Evolutionary conservation across 768 basidiomycete genomes (phyloP), one percentile per base, ranked within the genome.

Genomic region (Chlorophyllum brunneum): DNA sequence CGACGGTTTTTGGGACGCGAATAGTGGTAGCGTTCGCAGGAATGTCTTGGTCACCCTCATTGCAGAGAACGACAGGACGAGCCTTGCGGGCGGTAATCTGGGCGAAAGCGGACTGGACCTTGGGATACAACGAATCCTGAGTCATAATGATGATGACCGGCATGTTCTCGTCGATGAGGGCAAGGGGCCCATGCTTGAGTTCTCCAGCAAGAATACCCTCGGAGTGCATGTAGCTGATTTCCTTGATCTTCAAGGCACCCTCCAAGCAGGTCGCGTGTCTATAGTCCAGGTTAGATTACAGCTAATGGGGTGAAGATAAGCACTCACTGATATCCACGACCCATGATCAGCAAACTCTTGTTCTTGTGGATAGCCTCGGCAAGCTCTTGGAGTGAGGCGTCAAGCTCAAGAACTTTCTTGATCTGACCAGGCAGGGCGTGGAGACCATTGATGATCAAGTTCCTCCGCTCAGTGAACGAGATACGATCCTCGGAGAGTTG

Each of bases 91-190:
- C 95, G 3, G 93, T 95, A 69, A 99, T 95, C 72, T 99, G 97
- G 23, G 93, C 74, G 60, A 97, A 92, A 33, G 97, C 97, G 6
- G 87, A 89, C 64, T 98, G 94, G 39, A 98, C 95, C 77, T 99
- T 98, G 64, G 95, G 93, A 73, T 98, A 98, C 22, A 98, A 76
- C 38, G 94, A 97, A 71, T 99, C 97, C 59, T 91, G 88, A 24
- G 97, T 99, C 97, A 99, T 99, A 73, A 99, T 84, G 72, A 99
- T 92, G 75, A 98, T 98, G 60, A 98, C 92, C 36, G 93, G 83
- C 89, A 97, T 92, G 74, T 95, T 94, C 74, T 98, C 97, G 65
- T 99, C 97, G 62, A 99, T 89, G 59, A 99, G 74, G 48, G 97
- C 97, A 51, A 99, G 84, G 50, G 97, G 97, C 39, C 97, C 97